A percentile compares a stretch with the other conserved stretches of the same genome.
phyloP scores from a whole-genome alignment of 1,284 basidiomycete species.

The Mycosarcoma maydis region DNA sequence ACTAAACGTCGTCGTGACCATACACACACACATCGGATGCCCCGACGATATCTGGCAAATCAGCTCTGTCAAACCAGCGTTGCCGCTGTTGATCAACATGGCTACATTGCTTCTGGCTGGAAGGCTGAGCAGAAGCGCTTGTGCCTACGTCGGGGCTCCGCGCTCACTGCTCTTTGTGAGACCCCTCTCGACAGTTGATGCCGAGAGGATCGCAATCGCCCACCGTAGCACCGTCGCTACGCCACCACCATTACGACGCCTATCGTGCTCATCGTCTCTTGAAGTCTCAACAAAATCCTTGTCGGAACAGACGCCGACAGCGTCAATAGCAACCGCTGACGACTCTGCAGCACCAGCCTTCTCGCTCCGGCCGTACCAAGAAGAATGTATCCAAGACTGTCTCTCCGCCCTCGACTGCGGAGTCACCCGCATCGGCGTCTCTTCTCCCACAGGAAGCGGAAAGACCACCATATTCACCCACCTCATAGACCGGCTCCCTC shows the following conservation, averaged over 20 bases:
- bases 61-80: no score
- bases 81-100: no score
- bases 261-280: neutral
- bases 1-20: no score
- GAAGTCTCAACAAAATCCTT: no score
- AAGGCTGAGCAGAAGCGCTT: no score
- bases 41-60: neutral
- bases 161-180: neutral
- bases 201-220: neutral
- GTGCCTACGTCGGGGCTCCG: no score
- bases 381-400: slow-evolving; percentile 83
- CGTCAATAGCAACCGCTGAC: neutral
- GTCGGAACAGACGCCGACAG: neutral
- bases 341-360: neutral
- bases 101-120: no score
- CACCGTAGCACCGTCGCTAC: neutral
- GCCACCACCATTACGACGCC: slow-evolving; percentile 4
- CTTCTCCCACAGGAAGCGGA: slow-evolving; percentile 82
- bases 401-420: slow-evolving; percentile 76
- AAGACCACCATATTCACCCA: slow-evolving; percentile 85
- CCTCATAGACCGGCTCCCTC: slow-evolving; percentile 50
- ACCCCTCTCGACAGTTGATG: neutral
- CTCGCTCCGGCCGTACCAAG: slow-evolving; percentile 81
- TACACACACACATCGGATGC: slow-evolving; percentile 3
- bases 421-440: slow-evolving; percentile 84